Base-by-base conservation (phyloP, 2,329 filamentous ascomycete genomes). In the Paraphaeosphaeria minitans region DNA sequence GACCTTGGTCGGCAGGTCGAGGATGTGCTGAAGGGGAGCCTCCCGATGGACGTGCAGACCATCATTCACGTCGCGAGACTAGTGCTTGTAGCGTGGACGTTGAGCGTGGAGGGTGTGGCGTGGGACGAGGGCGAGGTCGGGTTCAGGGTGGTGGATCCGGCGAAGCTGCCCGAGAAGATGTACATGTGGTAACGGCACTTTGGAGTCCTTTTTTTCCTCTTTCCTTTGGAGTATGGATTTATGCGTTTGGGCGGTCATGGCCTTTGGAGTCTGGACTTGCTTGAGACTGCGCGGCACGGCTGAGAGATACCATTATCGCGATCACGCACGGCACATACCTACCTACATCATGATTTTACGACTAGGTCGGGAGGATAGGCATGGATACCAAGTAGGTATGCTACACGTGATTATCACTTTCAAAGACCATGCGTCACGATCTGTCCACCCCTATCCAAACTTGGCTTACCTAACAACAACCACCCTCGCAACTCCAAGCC, bases 41-140 rank as follows among this genome's bases (percentile, higher is more conserved):
- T 75, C 8, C 72, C 74, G 9, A 57, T 75, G 10, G 60, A 64
- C 43, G 53, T 76, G 1, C 55, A 65, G 9, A 67, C 41, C 0
- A 55, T 75, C 10, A 70, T 69, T 0, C 55, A 49, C 37, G 67
- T 75, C 0, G 70, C 71, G 13, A 46, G 71, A 8, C 53, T 75
- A 55, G 65, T 75, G 21, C 16, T 75, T 46, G 72, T 71, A 7
- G 74, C 71, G 1, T 76, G 74, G 74, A 72, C 71, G 31, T 29
- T 67, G 37, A 71, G 70, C 41, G 73, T 75, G 24, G 62, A 60
- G 24, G 29, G 1, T 1, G 70, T 73, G 1, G 71, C 64, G 2
- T 73, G 69, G 68, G 69, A 63, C 41, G 60, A 64, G 14, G 58
- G 60, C 0, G 62, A 70, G 43, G 41, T 39, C 1, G 69, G 66